Conservation (phyloP, 495 filamentous ascomycete genomes). For the Podospora pseudoanserina region DNA sequence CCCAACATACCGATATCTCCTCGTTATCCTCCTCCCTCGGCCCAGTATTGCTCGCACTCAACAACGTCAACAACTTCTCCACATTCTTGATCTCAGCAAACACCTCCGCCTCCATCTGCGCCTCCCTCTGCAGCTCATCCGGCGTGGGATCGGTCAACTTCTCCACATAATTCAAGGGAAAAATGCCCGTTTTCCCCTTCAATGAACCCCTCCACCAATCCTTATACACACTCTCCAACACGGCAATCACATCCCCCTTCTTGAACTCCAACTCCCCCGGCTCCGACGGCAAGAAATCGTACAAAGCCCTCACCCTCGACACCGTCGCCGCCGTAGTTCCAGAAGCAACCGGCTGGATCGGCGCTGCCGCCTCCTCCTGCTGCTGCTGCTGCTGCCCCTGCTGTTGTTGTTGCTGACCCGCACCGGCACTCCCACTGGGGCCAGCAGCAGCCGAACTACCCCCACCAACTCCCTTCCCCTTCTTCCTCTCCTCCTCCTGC, state of each 20-base stretch:
- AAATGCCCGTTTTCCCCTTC: slow-evolving; percentile 92
- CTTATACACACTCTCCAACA: slow-evolving; percentile 95
- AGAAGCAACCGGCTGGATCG: slow-evolving; percentile 38
- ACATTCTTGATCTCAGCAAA: slow-evolving; percentile 99
- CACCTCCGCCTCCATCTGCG: slow-evolving; percentile 95
- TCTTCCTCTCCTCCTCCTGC: slow-evolving; percentile 68
- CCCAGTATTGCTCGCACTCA: slow-evolving; percentile 92
- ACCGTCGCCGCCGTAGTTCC: slow-evolving; percentile 95
- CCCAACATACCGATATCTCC: slow-evolving; percentile 70
- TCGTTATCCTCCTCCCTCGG: slow-evolving; percentile 84
- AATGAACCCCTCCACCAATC: slow-evolving; percentile 99
- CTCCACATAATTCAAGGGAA: slow-evolving; percentile 97
- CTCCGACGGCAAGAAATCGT: slow-evolving; percentile 92
- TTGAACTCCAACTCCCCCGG: slow-evolving; percentile 91
- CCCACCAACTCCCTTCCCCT: slow-evolving; percentile 27
- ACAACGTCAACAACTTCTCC: slow-evolving; percentile 86
- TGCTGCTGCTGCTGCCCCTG: slow-evolving; percentile 19
- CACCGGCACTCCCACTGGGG: slow-evolving; percentile 1
- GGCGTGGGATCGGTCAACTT: slow-evolving; percentile 91
- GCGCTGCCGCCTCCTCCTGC: slow-evolving; percentile 35
- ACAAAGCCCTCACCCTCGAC: slow-evolving; percentile 87
- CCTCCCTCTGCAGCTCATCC: slow-evolving; percentile 92
- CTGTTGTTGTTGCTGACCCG: slow-evolving; percentile 15
- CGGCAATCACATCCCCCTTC: slow-evolving; percentile 95
- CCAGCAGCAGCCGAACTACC: slow-evolving; percentile 29